Base-by-base conservation (phyloP, 176 grass and related monocot genomes). In the Otatea glauca region DNA sequence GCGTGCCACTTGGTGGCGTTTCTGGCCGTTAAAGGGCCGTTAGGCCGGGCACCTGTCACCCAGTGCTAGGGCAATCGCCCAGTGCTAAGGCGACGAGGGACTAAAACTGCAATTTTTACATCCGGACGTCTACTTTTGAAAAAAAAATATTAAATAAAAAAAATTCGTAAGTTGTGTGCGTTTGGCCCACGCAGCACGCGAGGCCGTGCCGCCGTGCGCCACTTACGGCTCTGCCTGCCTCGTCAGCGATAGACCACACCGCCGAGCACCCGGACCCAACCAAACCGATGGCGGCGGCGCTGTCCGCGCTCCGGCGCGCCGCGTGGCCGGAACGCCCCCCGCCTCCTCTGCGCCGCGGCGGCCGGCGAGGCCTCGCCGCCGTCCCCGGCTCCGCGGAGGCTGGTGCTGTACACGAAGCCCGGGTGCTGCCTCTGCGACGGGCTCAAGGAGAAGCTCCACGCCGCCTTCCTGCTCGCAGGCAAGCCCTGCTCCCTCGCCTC, bases 381-480 rank as follows among this genome's bases (percentile, higher is more conserved):
- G 72, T 38, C 72, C 27, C 5, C 72, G 4, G 48, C 23, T 55
- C 83, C 63, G 77, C 80, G 88, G 87, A 92, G 70, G 74, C 83
- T 98, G 37, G 91, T 92, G 13, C 77, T 98, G 9, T 98, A 96
- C 81, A 81, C 83, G 29, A 98, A 98, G 87, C 91, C 93, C 9
- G 93, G 91, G 13, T 96, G 96, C 83, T 99, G 96, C 86, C 96
- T 96, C 89, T 99, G 93, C 69, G 93, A 96, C 50, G 91, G 93
- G 7, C 85, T 99, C 16, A 96, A 99, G 83, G 96, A 96, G 86
- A 99, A 99, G 84, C 93, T 99, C 43, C 65, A 83, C 65, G 91
- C 90, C 35, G 88, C 93, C 21, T 53, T 93, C 44, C 87, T 92
- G 23, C 89, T 95, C 35, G 88, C 69, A 34, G 91, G 91, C 65